phyloP scores from a whole-genome alignment of 2,329 filamentous ascomycete species.

The Cryoendolithus antarcticus region DNA sequence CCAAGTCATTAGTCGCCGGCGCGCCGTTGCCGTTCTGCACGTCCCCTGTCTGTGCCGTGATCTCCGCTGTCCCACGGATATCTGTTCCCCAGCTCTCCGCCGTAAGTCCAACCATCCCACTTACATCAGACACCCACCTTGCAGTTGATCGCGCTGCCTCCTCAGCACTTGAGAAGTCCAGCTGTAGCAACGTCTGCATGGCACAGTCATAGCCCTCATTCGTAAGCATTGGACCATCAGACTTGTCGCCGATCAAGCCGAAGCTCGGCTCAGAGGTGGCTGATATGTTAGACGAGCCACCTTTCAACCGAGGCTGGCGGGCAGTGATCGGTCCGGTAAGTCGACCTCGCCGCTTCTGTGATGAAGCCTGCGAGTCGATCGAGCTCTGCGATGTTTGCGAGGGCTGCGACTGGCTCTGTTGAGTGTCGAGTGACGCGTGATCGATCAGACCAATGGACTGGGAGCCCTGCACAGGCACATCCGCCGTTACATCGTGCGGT shows the following conservation, averaged over 20 bases:
- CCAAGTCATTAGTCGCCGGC: conserved; percentile 19
- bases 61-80: conserved; percentile 10
- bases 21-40: conserved; percentile 2
- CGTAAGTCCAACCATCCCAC: conserved; percentile 1
- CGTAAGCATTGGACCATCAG: conserved; percentile 13
- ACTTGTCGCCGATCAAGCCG: conserved; percentile 5
- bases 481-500: too few relatives aligned
- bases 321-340: conserved; percentile 50
- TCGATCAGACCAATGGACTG: too few relatives aligned
- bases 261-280: conserved; percentile 10
- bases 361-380: conserved; percentile 2
- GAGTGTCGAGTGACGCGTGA: too few relatives aligned
- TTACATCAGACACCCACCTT: conserved; percentile 54
- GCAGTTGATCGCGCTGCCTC: conserved; percentile 52
- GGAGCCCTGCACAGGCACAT: too few relatives aligned
- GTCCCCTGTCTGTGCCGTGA: background rate
- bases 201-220: conserved; percentile 32
- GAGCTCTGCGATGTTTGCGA: conserved; percentile 1
- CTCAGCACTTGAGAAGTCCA: conserved; percentile 58
- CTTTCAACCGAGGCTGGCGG: conserved; percentile 40
- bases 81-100: conserved; percentile 11
- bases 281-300: conserved; percentile 14
- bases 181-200: conserved; percentile 51
- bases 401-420: background rate
- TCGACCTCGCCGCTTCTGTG: conserved; percentile 23